Evolutionary conservation across 2,329 filamentous ascomycete species (phyloP).

Genomic region (Colletotrichum sp.): DNA sequence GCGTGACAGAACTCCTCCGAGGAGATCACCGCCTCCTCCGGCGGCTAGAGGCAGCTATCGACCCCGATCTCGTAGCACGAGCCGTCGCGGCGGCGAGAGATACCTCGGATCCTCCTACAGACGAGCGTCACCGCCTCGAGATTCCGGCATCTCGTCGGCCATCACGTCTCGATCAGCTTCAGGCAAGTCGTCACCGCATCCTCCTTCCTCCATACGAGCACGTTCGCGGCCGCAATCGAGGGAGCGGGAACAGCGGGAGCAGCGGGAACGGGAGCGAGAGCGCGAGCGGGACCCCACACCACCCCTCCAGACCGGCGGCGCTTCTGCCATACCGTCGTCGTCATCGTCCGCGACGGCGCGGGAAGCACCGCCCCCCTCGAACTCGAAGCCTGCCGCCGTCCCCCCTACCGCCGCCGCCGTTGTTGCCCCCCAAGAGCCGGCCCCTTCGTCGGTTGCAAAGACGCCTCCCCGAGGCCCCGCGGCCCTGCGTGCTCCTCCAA

Average conservation of each 20-base stretch:
- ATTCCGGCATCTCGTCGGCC: slow-evolving; percentile 54
- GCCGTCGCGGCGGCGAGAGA: slow-evolving; percentile 49
- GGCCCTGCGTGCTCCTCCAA: slow-evolving; percentile 56
- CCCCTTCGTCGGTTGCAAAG: slow-evolving; percentile 30
- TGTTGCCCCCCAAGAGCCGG: slow-evolving; percentile 30
- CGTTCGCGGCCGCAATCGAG: slow-evolving; percentile 54
- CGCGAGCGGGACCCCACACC: slow-evolving; percentile 18
- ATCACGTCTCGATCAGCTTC: slow-evolving; percentile 56
- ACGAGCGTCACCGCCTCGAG: slow-evolving; percentile 53
- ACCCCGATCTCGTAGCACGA: slow-evolving; percentile 56
- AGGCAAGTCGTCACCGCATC: slow-evolving; percentile 58
- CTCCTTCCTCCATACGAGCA: slow-evolving; percentile 43
- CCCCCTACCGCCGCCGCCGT: slow-evolving; percentile 15
- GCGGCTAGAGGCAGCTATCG: slow-evolving; percentile 51
- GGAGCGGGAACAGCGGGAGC: slow-evolving; percentile 30
- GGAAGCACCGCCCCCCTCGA: slow-evolving; percentile 24
- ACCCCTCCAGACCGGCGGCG: slow-evolving; percentile 8
- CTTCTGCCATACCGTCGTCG: slow-evolving; percentile 21
- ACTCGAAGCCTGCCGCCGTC: slow-evolving; percentile 8
- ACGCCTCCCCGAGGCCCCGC: slow-evolving; percentile 63
- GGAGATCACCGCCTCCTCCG: slow-evolving; percentile 44
- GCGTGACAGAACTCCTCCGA: slow-evolving; percentile 37
- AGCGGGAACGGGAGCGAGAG: slow-evolving; percentile 14
- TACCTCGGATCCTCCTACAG: slow-evolving; percentile 42
- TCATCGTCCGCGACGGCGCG: slow-evolving; percentile 25